Evolutionary conservation across 345 rosid genomes (phyloP), one percentile per base, ranked within the genome.

Genomic region (Turnera subulata): DNA sequence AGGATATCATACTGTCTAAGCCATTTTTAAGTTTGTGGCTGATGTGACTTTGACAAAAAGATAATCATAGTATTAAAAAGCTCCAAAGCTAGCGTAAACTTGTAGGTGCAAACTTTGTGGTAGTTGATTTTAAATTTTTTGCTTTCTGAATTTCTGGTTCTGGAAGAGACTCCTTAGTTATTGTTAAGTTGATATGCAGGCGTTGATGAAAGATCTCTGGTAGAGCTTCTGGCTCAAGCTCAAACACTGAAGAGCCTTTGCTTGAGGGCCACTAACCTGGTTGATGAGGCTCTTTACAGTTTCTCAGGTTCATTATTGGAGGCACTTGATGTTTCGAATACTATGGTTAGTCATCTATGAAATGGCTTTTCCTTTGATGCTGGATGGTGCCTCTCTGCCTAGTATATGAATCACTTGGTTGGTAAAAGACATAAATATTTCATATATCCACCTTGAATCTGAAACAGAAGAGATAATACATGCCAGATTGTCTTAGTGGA

Each of bases 241-340:
- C 62, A 45, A 56, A 64, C 66, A 50, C 53, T 89, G 64, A 81
- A 59, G 66, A 84, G 83, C 67, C 89, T 89, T 58, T 82, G 83
- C 78, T 73, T 86, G 76, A 80, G 79, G 64, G 80, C 66, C 64
- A 82, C 95, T 17, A 26, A 64, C 66, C 81, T 89, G 73, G 70
- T 66, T 54, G 87, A 86, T 55, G 51, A 43, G 53, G 83, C 73
- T 32, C 81, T 89, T 24, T 73, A 61, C 74, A 75, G 61, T 50
- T 81, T 84, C 69, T 70, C 80, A 24, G 84, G 88, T 59, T 79
- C 84, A 75, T 79, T 80, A 46, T 73, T 89, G 78, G 86, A 84
- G 76, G 50, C 68, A 70, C 91, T 89, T 53, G 89, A 89, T 77
- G 79, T 89, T 57, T 79, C 91, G 25, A 66, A 82, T 68, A 89